Percentiles rank a stretch among this genome's conserved stretches.
phyloP scores from a whole-genome alignment of 2,329 filamentous ascomycete species.

The Alternaria sp. region DNA sequence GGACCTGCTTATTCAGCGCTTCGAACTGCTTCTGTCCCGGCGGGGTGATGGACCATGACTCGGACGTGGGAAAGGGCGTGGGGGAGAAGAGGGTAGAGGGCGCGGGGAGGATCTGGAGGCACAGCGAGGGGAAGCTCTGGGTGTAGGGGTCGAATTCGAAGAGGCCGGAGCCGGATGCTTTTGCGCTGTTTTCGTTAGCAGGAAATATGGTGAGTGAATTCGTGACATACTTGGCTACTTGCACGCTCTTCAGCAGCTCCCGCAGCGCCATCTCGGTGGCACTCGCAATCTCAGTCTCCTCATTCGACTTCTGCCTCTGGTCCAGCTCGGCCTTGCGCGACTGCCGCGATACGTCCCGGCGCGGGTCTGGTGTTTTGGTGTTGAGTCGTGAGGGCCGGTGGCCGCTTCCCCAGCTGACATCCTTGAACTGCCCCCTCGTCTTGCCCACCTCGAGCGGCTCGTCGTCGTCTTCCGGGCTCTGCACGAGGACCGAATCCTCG shows the following conservation, averaged over 20 bases:
- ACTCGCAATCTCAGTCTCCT: constrained; percentile 78
- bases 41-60: constrained; percentile 81
- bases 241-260: constrained; percentile 80
- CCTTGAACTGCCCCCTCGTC: constrained; percentile 57
- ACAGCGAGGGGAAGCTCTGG: constrained; percentile 85
- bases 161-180: constrained; percentile 53
- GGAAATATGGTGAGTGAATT: background rate
- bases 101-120: constrained; percentile 78
- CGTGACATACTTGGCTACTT: constrained; percentile 74
- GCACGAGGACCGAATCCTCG: constrained; percentile 36
- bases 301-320: constrained; percentile 66
- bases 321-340: constrained; percentile 66
- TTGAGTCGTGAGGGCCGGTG: constrained; percentile 63
- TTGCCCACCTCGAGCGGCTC: constrained; percentile 40
- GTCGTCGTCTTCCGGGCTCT: constrained; percentile 28
- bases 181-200: constrained; percentile 44
- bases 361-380: constrained; percentile 53
- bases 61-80: constrained; percentile 76
- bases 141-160: constrained; percentile 85
- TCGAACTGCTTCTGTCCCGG: constrained; percentile 77
- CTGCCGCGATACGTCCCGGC: constrained; percentile 44
- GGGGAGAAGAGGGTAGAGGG: constrained; percentile 83
- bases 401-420: constrained; percentile 78
- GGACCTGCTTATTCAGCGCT: constrained; percentile 71
- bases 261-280: constrained; percentile 85